Conservation (phyloP, 306 rosid genomes). For the Coriaria nepalensis region DNA sequence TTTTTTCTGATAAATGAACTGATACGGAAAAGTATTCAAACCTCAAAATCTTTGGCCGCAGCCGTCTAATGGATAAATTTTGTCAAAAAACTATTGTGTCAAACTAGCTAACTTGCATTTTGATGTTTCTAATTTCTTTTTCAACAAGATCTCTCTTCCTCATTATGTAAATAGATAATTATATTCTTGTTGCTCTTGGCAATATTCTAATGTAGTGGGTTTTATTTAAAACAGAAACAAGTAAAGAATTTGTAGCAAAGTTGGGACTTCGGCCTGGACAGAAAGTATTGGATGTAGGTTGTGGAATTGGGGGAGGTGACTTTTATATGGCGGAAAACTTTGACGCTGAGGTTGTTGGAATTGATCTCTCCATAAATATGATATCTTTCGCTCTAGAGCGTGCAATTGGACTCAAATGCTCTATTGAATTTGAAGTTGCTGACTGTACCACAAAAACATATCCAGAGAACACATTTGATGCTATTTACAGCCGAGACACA, state of each 20-base stretch:
- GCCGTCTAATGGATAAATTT: too few relatives aligned
- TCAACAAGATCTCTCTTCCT: too few relatives aligned
- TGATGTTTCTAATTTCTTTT: too few relatives aligned
- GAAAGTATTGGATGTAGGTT: slow-evolving; percentile 87
- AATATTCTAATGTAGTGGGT: not conserved
- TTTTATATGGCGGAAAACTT: slow-evolving; percentile 81
- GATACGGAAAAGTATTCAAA: too few relatives aligned
- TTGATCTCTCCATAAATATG: slow-evolving; percentile 91
- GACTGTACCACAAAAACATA: slow-evolving; percentile 73
- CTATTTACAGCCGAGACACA: slow-evolving; percentile 75
- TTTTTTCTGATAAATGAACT: too few relatives aligned
- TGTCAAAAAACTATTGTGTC: too few relatives aligned
- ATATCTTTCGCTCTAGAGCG: slow-evolving; percentile 80
- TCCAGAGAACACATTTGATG: slow-evolving; percentile 61
- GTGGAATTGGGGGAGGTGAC: slow-evolving; percentile 96
- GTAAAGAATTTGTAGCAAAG: slow-evolving; percentile 66
- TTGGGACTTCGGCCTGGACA: slow-evolving; percentile 70
- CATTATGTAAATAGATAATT: too few relatives aligned
- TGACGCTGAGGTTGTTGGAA: slow-evolving; percentile 75
- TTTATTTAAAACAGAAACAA: slow-evolving; percentile 55
- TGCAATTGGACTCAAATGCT: slow-evolving; percentile 60
- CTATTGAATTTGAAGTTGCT: slow-evolving; percentile 80
- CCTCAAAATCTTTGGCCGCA: too few relatives aligned
- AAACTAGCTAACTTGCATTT: too few relatives aligned
- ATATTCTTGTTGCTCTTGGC: slow-evolving; percentile 3